These are phyloP conservation scores for Cyathus olla DNA, from an alignment of 1,284 basidiomycete genomes.

Conservation along the genomic window DNA sequence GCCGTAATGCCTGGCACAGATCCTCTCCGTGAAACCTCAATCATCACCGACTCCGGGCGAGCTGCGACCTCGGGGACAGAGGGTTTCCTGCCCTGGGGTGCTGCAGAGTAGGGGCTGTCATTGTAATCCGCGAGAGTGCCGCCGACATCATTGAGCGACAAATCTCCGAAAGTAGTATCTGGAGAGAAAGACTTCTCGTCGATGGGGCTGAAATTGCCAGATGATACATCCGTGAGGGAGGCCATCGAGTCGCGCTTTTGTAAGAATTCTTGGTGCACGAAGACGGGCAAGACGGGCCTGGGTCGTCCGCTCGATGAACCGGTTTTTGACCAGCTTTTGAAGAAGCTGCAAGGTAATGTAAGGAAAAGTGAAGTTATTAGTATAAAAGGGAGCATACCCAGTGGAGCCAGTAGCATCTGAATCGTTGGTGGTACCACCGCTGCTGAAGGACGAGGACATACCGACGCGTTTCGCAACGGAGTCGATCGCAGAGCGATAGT, in stretches of 20 bases:
- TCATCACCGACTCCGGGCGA: constrained; percentile 6
- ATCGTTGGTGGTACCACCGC: constrained; percentile 9
- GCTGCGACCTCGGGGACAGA: constrained; percentile 19
- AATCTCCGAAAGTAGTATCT: constrained; percentile 44
- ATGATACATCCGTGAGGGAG: constrained; percentile 56
- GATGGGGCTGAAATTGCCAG: constrained; percentile 44
- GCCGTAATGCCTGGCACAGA: neutral
- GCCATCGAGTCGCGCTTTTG: constrained; percentile 56
- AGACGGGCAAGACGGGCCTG: constrained; percentile 50
- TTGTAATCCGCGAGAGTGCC: constrained; percentile 49
- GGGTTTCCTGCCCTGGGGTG: constrained; percentile 35
- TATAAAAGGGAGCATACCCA: constrained; percentile 41
- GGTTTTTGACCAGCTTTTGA: constrained; percentile 13
- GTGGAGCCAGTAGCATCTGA: constrained; percentile 36
- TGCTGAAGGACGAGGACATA: constrained; percentile 44
- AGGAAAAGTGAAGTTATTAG: too few relatives aligned
- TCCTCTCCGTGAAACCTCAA: neutral
- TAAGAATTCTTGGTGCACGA: constrained; percentile 51
- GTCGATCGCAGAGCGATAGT: constrained; percentile 49
- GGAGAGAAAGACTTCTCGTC: constrained; percentile 42
- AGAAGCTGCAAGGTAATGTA: too few relatives aligned
- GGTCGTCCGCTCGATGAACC: constrained; percentile 20
- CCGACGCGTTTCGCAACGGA: constrained; percentile 61
- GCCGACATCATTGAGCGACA: constrained; percentile 48
- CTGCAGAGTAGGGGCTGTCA: constrained; percentile 31